Base-by-base conservation (phyloP, 2,329 filamentous ascomycete genomes). In the Parastagonospora avenae region DNA sequence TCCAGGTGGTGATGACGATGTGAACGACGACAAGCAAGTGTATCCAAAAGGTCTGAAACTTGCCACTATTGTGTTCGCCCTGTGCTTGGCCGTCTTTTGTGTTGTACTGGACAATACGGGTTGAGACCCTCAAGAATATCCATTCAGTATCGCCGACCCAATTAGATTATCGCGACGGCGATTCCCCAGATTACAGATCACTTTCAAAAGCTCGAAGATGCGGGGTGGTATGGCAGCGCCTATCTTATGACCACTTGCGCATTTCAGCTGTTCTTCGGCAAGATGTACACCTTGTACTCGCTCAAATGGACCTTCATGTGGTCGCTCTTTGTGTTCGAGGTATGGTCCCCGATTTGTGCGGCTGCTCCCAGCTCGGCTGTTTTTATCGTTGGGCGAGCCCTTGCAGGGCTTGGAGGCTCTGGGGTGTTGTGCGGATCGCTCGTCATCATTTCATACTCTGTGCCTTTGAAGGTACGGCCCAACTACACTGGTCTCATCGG, bases 381-480 rank as follows among this genome's bases (percentile, higher is more conserved):
- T 12, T 59, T 80, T 19, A 78, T 80, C 49, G 57, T 78, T 30
- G 78, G 78, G 2, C 69, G 78, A 36, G 76, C 74, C 0, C 63
- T 80, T 16, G 66, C 75, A 19, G 78, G 78, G 14, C 39, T 77
- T 1, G 79, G 77, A 2, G 67, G 65, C 4, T 74, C 76, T n/a
- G 78, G 78, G 12, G 72, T 79, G 31, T 76, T 71, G 28, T 32
- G 14, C n/a, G 46, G 42, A 27, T 29, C 19, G 14, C 15, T 48
- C 9, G 12, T 36, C 1, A 38, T 15, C 11, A 30, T 50, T 8
- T 15, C 14, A 1, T 19, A 27, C n/a, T 11, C 19, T 2, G 38
- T 49, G 2, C 33, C 28, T n/a, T 36, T 37, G 6, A 27, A 30
- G 12, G 37, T 37, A 28, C 33, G 40, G 2, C 40, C 45, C 2